Percentiles rank a stretch among this genome's conserved stretches.
Conservation (phyloP, 169 alveolate genomes). For the Toxoplasma gondii region DNA sequence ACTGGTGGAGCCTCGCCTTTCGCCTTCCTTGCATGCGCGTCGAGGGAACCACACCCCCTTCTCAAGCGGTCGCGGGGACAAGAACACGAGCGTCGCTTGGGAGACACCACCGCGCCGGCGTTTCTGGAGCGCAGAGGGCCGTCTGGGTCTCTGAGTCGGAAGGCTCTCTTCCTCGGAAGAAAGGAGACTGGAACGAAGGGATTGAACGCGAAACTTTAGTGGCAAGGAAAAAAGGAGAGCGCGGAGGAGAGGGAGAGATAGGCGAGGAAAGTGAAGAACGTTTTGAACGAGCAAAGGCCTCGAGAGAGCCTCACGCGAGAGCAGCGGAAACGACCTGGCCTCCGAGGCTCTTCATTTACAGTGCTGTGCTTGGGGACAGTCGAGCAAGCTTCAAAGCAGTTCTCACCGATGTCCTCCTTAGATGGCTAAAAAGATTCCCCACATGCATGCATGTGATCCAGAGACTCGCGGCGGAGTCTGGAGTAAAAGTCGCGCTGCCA, state of each 20-base stretch:
- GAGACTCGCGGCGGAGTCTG: background rate
- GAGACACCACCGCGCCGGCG: background rate
- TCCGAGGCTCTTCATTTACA: background rate
- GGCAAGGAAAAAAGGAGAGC: no score
- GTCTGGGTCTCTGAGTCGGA: no score
- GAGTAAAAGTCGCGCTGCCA: background rate
- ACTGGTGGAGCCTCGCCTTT: background rate
- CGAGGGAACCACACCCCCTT: background rate
- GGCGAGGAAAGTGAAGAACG: no score
- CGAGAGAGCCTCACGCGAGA: no score
- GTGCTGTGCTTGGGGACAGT: background rate
- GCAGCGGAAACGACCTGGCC: background rate
- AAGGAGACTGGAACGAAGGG: no score
- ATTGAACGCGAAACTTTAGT: no score
- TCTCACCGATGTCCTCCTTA: background rate
- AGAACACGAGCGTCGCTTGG: background rate
- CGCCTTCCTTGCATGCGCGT: background rate
- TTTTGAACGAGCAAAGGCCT: no score
- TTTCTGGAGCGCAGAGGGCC: no score
- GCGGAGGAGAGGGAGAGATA: no score
- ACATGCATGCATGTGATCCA: background rate
- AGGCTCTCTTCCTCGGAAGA: no score
- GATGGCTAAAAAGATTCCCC: background rate
- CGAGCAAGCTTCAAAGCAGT: background rate
- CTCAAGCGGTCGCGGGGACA: background rate